Percentiles rank a stretch among this genome's conserved stretches.
phyloP scores from a whole-genome alignment of 768 basidiomycete species.

The Trametes elegans region DNA sequence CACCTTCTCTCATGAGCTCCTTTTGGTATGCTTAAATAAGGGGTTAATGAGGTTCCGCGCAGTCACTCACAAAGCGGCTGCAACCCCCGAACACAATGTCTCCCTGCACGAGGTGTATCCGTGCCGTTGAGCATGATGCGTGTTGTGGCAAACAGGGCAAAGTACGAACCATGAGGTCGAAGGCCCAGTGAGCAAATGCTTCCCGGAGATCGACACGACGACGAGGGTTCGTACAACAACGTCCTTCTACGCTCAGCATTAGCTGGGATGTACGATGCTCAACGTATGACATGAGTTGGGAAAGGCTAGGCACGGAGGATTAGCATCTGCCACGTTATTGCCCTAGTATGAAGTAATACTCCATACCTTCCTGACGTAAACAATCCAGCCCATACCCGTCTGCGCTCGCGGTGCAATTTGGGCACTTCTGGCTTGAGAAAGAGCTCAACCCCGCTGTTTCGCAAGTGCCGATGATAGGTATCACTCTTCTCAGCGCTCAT shows the following conservation, averaged over 20 bases:
- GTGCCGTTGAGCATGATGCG: too few species aligned
- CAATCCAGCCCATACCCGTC: slow-evolving; percentile 28
- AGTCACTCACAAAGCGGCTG: slow-evolving; percentile 7
- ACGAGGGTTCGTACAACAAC: background rate
- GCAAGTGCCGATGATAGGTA: slow-evolving; percentile 25
- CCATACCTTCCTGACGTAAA: slow-evolving; percentile 28
- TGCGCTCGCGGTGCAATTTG: slow-evolving; percentile 26
- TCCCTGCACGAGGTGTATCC: too few species aligned
- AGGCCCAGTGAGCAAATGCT: slow-evolving; percentile 24
- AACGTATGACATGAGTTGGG: background rate
- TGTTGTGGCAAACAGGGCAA: too few species aligned
- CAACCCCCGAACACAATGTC: slow-evolving; percentile 22
- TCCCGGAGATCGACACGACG: slow-evolving; percentile 20
- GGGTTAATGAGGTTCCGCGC: too few species aligned
- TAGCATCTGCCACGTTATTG: too few species aligned
- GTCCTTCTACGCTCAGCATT: slow-evolving; percentile 1
- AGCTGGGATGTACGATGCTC: slow-evolving; percentile 15
- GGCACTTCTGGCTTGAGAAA: slow-evolving; percentile 27
- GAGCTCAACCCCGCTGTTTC: slow-evolving; percentile 25
- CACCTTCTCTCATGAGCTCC: slow-evolving; percentile 25
- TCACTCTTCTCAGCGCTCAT: slow-evolving; percentile 29
- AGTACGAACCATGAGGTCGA: slow-evolving; percentile 25
- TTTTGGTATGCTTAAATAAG: background rate
- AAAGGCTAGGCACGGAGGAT: background rate
- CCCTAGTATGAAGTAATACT: background rate